A percentile compares a stretch with the other conserved stretches of the same genome.
These are phyloP conservation scores for Populus alba DNA, from an alignment of 345 rosid genomes.

Conservation along the genomic window DNA sequence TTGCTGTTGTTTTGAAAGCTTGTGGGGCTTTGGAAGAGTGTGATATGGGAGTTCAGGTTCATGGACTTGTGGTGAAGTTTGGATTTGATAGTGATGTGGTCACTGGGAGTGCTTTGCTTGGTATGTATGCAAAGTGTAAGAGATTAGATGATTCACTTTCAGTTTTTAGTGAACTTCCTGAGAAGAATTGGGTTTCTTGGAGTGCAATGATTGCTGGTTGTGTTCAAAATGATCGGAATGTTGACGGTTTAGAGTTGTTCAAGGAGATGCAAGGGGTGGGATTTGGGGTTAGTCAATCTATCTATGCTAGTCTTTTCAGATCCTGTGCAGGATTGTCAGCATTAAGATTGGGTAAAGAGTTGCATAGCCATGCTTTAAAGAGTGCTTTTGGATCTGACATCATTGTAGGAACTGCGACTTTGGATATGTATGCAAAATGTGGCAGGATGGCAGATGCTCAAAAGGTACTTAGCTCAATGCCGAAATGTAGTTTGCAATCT, in stretches of 20 bases:
- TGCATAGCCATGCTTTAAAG: slow-evolving; percentile 82
- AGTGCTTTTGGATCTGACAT: slow-evolving; percentile 53
- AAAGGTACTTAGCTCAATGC: slow-evolving; percentile 61
- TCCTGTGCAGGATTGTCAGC: slow-evolving; percentile 67
- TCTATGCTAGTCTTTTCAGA: slow-evolving; percentile 78
- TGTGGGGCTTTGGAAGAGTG: slow-evolving; percentile 50
- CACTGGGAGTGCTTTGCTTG: slow-evolving; percentile 74
- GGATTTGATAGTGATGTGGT: slow-evolving; percentile 66
- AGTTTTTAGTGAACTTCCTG: slow-evolving; percentile 57
- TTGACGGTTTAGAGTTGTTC: slow-evolving; percentile 56
- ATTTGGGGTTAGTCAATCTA: slow-evolving; percentile 69
- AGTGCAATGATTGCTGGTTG: slow-evolving; percentile 81
- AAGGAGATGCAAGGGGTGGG: slow-evolving; percentile 61
- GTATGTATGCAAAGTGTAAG: slow-evolving; percentile 86
- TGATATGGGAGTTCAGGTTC: slow-evolving; percentile 64
- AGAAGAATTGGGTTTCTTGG: slow-evolving; percentile 78
- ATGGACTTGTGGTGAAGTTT: slow-evolving; percentile 47
- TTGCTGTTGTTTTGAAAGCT: slow-evolving; percentile 61
- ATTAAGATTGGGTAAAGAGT: slow-evolving; percentile 58
- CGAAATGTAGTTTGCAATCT: slow-evolving; percentile 58
- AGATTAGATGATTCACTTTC: slow-evolving; percentile 50
- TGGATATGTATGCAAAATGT: slow-evolving; percentile 96
- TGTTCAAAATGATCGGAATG: slow-evolving; percentile 54
- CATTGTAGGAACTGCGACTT: slow-evolving; percentile 76
- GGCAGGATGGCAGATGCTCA: slow-evolving; percentile 60